A percentile compares a stretch with the other conserved stretches of the same genome.
These are phyloP conservation scores for Coprinopsis cinerea DNA, from an alignment of 768 basidiomycete genomes.

Conservation along the genomic window DNA sequence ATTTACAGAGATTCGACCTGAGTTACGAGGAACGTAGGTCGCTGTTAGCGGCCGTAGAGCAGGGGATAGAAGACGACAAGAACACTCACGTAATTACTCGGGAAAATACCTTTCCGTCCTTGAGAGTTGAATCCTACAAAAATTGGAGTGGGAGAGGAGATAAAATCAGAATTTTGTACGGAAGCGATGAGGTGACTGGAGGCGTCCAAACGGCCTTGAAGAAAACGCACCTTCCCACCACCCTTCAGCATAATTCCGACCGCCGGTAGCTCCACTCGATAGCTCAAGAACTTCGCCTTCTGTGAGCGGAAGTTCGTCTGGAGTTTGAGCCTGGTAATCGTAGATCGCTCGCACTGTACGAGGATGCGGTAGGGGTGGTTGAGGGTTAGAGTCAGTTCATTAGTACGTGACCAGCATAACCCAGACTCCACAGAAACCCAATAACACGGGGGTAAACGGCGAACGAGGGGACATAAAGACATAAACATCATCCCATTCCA, in stretches of 20 bases:
- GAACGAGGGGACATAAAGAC: too few species aligned
- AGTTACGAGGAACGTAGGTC: conserved; percentile 10
- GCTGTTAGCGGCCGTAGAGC: conserved; percentile 6
- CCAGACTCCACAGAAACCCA: too few species aligned
- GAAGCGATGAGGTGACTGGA: too few species aligned
- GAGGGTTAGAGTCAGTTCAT: too few species aligned
- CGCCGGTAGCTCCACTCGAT: conserved; percentile 53
- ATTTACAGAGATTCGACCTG: conserved; percentile 38
- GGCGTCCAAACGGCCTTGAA: too few species aligned
- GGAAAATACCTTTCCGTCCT: conserved; percentile 76
- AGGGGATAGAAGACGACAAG: background rate
- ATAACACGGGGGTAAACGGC: too few species aligned
- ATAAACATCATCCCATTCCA: too few species aligned
- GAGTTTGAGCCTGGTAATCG: conserved; percentile 66
- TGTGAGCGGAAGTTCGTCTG: conserved; percentile 59
- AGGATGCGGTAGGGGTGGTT: background rate
- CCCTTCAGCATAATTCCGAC: conserved; percentile 65
- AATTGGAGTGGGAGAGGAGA: too few species aligned
- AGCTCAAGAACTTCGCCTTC: conserved; percentile 63
- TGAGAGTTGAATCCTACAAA: conserved; percentile 48
- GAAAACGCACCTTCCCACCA: conserved; percentile 76
- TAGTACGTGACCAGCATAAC: too few species aligned
- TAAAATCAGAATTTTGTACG: too few species aligned
- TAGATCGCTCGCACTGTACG: conserved; percentile 74
- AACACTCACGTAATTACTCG: conserved; percentile 76